Evolutionary conservation across 2,329 filamentous ascomycete species (phyloP).

Genomic region (Aspergillus sp.): DNA sequence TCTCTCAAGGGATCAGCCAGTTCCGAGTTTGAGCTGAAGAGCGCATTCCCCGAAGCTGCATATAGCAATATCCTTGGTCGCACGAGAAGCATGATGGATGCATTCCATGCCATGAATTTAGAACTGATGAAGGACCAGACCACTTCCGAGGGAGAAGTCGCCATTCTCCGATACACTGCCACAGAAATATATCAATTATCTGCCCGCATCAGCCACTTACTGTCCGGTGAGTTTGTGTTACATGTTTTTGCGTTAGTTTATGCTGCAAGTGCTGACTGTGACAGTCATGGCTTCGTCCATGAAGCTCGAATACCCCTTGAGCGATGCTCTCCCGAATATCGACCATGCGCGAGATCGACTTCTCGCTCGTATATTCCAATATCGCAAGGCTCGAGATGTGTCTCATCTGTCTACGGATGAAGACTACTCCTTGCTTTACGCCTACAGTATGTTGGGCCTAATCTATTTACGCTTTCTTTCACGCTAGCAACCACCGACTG

Average conservation of each 20-base stretch:
- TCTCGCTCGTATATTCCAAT: constrained; percentile 82
- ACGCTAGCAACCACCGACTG: constrained; percentile 1
- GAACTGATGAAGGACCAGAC: constrained; percentile 76
- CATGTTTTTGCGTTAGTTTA: no score
- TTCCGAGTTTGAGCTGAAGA: constrained; percentile 83
- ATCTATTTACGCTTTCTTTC: background rate
- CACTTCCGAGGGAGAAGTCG: constrained; percentile 73
- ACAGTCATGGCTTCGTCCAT: constrained; percentile 85
- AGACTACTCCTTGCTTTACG: constrained; percentile 89
- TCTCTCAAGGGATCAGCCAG: constrained; percentile 66
- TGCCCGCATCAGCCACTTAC: constrained; percentile 83
- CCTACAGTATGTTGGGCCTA: constrained; percentile 60
- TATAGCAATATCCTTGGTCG: constrained; percentile 72
- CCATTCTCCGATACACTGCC: constrained; percentile 72
- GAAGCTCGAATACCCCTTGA: constrained; percentile 90
- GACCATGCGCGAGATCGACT: constrained; percentile 75
- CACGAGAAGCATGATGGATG: constrained; percentile 81
- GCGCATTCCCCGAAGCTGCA: constrained; percentile 73
- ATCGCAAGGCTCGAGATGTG: constrained; percentile 63
- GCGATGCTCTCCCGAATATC: constrained; percentile 80
- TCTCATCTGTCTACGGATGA: constrained; percentile 44
- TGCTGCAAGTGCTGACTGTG: constrained; percentile 11
- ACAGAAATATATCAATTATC: constrained; percentile 77
- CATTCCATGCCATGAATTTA: constrained; percentile 94
- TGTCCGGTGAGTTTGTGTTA: constrained; percentile 46